Base-by-base conservation (phyloP, 306 rosid genomes). In the Arachis hypogaea region DNA sequence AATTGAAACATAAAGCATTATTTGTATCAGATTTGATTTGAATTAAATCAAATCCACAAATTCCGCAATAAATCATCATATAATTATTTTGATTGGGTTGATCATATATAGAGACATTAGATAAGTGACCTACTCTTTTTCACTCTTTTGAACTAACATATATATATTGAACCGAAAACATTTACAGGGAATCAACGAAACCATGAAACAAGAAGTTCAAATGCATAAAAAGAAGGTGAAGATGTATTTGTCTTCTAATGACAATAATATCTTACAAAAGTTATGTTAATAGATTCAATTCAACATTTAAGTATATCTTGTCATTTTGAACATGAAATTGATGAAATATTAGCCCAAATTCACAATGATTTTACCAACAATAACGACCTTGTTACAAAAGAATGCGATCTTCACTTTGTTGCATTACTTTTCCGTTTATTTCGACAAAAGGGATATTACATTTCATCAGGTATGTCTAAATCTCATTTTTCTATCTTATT, bases 301-400 rank as follows among this genome's bases (percentile, higher is more conserved):
- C 88, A 84, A 11, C 86, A 85, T 12, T 76, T 82, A 2, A 87
- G 87, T 3, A 12, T 84, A n/a, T 66, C 80, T 7, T 73, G 80
- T 11, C 81, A 87, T 59, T 78, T 85, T 11, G 71, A 81, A 43
- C 7, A 1, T 2, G 87, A 85, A 33, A 76, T 81, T 57, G 64
- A 56, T 4, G 14, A 60, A 41, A 11, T 58, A 5, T 29, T 86
- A 12, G 40, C 68, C 38, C 56, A 65, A 60, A 44, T 81, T 4
- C 38, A 81, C 33, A 5, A 30, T 5, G 11, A 11, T 1, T 16
- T 0, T 8, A 3, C 43, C 1, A 16, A 63, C 11, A 4, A 22
- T 4, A 4, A 22, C 2, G 12, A 9, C 6, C 11, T 4, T 7
- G 5, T 11, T 3, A 42, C 0, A 2, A 44, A 10, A 8, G 72